Percentiles rank a stretch among this genome's conserved stretches.
Conservation (phyloP, 805 yeast genomes). For the Brettanomyces sp. region DNA sequence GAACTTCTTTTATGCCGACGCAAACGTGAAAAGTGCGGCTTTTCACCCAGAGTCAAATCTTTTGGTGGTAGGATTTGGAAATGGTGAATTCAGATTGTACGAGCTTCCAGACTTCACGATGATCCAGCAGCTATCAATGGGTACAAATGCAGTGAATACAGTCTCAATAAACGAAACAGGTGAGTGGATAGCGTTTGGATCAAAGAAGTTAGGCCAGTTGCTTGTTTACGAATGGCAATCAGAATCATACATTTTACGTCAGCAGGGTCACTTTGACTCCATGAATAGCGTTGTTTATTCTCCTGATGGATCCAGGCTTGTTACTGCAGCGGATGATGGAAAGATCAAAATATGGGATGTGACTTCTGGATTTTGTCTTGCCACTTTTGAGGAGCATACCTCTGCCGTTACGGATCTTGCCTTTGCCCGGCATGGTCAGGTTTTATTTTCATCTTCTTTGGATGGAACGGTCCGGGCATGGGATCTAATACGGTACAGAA, state of each 20-base stretch:
- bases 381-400: slow-evolving; percentile 85
- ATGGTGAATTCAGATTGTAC: slow-evolving; percentile 86
- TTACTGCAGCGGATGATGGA: slow-evolving; percentile 95
- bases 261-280: slow-evolving; percentile 94
- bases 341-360: slow-evolving; percentile 96
- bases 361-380: slow-evolving; percentile 82
- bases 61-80: slow-evolving; percentile 79
- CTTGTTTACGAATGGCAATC: slow-evolving; percentile 98
- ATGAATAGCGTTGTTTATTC: slow-evolving; percentile 79
- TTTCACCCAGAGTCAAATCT: slow-evolving; percentile 68
- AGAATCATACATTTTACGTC: slow-evolving; percentile 88
- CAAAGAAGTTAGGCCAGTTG: slow-evolving; percentile 82
- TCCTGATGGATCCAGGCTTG: slow-evolving; percentile 88
- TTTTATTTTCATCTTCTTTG: slow-evolving; percentile 79
- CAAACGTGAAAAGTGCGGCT: slow-evolving; percentile 69
- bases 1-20: slow-evolving; percentile 63
- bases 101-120: slow-evolving; percentile 75
- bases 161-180: slow-evolving; percentile 76
- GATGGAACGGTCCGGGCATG: slow-evolving; percentile 98
- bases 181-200: slow-evolving; percentile 96
- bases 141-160: slow-evolving; percentile 80
- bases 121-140: slow-evolving; percentile 84
- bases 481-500: slow-evolving; percentile 88
- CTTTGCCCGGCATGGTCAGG: slow-evolving; percentile 86
- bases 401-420: slow-evolving; percentile 81